Percentiles rank a stretch among this genome's conserved stretches.
Evolutionary conservation across 2,329 filamentous ascomycete species (phyloP).

Genomic region (Epicoccum sorghinum): DNA sequence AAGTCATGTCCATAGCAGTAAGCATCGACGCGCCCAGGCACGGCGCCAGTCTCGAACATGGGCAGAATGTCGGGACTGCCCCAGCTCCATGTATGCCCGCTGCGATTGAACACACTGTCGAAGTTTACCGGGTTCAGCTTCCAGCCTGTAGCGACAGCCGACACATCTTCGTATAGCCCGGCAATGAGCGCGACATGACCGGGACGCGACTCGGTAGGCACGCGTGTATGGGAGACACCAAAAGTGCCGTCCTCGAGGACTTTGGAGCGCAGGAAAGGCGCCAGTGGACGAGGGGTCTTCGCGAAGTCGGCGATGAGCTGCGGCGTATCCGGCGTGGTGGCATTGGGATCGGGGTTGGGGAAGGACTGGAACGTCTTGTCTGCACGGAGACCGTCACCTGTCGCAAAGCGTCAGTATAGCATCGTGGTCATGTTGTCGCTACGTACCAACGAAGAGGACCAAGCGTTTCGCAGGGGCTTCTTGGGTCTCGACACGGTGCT

Average conservation of each 20-base stretch:
- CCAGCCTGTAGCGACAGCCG: constrained; percentile 96
- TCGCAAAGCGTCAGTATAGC: not conserved
- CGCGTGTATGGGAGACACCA: constrained; percentile 93
- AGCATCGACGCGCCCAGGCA: constrained; percentile 85
- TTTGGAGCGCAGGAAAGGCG: constrained; percentile 88
- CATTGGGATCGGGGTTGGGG: constrained; percentile 76
- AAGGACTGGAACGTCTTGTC: constrained; percentile 97
- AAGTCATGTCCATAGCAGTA: constrained; percentile 81
- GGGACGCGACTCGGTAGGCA: constrained; percentile 94
- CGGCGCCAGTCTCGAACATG: constrained; percentile 96
- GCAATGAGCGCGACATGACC: constrained; percentile 97
- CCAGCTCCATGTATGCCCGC: constrained; percentile 98
- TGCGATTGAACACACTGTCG: constrained; percentile 97
- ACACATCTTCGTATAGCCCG: constrained; percentile 96
- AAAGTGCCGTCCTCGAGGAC: constrained; percentile 92
- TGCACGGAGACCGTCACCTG: constrained; percentile 87
- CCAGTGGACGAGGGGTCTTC: constrained; percentile 76
- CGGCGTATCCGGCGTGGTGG: constrained; percentile 51
- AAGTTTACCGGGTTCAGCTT: constrained; percentile 98
- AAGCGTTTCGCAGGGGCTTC: constrained; percentile 86
- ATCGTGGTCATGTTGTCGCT: not conserved
- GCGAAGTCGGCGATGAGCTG: constrained; percentile 12
- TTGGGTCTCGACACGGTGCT: constrained; percentile 72
- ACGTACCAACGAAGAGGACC: constrained; percentile 85
- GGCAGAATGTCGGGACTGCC: constrained; percentile 95